phyloP scores from a whole-genome alignment of 306 rosid genomes.

The Cucurbita argyrosperma region DNA sequence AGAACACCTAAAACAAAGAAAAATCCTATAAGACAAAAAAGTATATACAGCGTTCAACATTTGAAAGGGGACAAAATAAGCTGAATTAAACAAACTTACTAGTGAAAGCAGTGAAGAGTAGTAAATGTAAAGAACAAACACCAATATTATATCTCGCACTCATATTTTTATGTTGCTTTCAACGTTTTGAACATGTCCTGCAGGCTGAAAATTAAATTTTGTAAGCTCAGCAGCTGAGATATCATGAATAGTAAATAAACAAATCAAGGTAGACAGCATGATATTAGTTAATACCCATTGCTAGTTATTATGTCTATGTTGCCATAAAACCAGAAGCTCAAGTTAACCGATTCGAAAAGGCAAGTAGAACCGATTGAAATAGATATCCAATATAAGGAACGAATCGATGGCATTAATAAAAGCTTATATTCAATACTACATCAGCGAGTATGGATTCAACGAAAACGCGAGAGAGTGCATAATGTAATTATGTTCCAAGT shows the following conservation, averaged over 20 bases:
- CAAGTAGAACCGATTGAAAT: neutral
- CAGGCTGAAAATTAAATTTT: neutral
- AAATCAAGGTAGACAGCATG: neutral
- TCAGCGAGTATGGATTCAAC: neutral
- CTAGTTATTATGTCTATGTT: neutral
- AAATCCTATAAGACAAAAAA: neutral
- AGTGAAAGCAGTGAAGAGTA: slow-evolving; percentile 7
- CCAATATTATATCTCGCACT: neutral
- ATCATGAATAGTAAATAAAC: neutral
- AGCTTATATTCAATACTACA: neutral
- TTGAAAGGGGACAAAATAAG: neutral
- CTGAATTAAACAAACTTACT: slow-evolving; percentile 15
- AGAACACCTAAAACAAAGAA: slow-evolving; percentile 32
- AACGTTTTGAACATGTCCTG: slow-evolving; percentile 10
- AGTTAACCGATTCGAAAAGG: neutral
- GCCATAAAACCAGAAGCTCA: neutral
- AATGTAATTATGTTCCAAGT: neutral
- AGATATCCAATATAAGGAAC: neutral
- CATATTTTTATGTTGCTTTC: slow-evolving; percentile 6
- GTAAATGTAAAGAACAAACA: slow-evolving; percentile 1
- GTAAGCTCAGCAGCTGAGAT: neutral
- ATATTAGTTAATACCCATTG: neutral
- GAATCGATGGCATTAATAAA: neutral
- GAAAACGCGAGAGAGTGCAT: neutral
- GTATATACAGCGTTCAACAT: neutral